A percentile compares a stretch with the other conserved stretches of the same genome.
phyloP scores from a whole-genome alignment of 257 asterid genomes.

The Pogostemon cablin region DNA sequence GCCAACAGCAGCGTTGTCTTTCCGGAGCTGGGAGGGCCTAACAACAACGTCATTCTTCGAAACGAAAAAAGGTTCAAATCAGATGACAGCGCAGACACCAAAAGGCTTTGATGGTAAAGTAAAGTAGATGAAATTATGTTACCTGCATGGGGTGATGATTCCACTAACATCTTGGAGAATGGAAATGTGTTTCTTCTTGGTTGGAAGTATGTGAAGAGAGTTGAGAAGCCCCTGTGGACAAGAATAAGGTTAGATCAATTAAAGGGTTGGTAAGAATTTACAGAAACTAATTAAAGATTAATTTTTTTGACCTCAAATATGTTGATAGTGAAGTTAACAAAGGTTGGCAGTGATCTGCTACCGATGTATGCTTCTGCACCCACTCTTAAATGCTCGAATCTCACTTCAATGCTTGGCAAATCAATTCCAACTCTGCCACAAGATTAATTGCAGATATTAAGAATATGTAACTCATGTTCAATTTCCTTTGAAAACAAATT shows the following conservation, averaged over 20 bases:
- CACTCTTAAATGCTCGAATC: constrained; percentile 44
- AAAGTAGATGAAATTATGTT: background rate
- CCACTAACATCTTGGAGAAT: constrained; percentile 48
- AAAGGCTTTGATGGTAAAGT: too few species aligned
- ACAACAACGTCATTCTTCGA: constrained; percentile 44
- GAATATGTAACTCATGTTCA: too few species aligned
- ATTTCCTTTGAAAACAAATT: too few species aligned
- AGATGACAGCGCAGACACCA: background rate
- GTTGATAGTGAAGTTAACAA: constrained; percentile 36
- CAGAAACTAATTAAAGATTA: too few species aligned
- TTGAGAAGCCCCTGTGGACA: constrained; percentile 34
- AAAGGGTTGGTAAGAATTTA: background rate
- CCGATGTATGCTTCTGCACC: constrained; percentile 54
- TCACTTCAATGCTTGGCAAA: constrained; percentile 44
- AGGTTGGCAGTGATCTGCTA: constrained; percentile 49
- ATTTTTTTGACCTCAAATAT: constrained; percentile 42
- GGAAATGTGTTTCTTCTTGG: constrained; percentile 40
- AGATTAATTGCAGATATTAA: too few species aligned
- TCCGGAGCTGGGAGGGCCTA: constrained; percentile 56
- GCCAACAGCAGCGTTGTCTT: constrained; percentile 46
- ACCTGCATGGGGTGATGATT: constrained; percentile 53
- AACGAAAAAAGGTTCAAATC: background rate
- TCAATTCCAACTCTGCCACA: constrained; percentile 44
- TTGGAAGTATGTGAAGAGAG: constrained; percentile 33
- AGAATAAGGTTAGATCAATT: background rate